phyloP scores from a whole-genome alignment of 192 early-diverging fungal species.

The Podila epicladia region DNA sequence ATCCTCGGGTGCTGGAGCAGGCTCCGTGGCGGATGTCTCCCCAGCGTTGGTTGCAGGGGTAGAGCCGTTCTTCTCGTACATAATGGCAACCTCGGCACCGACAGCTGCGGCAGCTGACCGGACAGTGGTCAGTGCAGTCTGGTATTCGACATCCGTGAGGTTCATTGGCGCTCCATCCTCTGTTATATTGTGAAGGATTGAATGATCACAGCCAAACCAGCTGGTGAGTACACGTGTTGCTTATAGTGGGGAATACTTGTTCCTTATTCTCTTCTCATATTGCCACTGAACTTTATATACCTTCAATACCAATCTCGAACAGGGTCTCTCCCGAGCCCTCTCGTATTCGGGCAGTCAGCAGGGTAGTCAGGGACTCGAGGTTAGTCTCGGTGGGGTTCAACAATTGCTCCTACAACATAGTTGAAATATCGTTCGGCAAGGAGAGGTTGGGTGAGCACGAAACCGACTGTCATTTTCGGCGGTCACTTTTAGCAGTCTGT shows the following conservation, averaged over 20 bases:
- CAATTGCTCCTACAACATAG: slow-evolving; percentile 54
- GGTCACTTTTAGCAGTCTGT: neutral
- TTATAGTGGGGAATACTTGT: neutral
- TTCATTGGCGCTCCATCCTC: slow-evolving; percentile 81
- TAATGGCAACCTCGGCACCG: slow-evolving; percentile 55
- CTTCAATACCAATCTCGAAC: slow-evolving; percentile 80
- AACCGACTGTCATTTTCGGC: neutral
- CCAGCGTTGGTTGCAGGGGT: slow-evolving; percentile 2
- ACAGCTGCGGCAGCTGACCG: slow-evolving; percentile 52
- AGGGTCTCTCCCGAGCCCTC: slow-evolving; percentile 79
- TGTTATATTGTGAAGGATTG: slow-evolving; percentile 11
- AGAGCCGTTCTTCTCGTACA: slow-evolving; percentile 50
- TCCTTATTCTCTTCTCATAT: neutral
- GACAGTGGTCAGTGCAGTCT: slow-evolving; percentile 51
- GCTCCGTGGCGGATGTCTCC: neutral
- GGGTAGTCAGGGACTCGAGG: slow-evolving; percentile 50
- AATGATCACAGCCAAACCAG: neutral
- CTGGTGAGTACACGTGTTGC: neutral
- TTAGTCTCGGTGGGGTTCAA: slow-evolving; percentile 56
- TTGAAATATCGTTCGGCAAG: neutral
- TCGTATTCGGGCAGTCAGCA: slow-evolving; percentile 58
- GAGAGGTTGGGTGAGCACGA: neutral
- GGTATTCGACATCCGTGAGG: slow-evolving; percentile 60
- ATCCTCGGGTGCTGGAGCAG: slow-evolving; percentile 1
- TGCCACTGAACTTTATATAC: slow-evolving; percentile 37